A percentile compares a stretch with the other conserved stretches of the same genome.
Evolutionary conservation across 495 filamentous ascomycete genomes (phyloP).

Genomic region (Lasiosphaeriaceae sp.): DNA sequence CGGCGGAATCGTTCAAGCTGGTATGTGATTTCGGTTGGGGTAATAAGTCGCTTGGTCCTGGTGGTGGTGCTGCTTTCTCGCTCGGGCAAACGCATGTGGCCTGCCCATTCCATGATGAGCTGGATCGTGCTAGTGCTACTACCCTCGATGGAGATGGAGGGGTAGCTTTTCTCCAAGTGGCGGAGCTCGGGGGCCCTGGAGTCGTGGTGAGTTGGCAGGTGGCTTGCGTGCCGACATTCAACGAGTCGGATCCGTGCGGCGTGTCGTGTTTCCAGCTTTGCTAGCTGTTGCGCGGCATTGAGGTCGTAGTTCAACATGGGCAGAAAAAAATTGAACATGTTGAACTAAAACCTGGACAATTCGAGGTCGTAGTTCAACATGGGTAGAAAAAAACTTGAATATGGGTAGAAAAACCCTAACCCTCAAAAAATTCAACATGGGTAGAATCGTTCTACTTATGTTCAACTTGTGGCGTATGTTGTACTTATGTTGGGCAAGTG

Average conservation of each 20-base stretch:
- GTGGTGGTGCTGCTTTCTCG: background rate
- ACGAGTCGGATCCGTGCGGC: background rate
- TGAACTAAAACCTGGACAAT: no score
- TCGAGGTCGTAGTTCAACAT: no score
- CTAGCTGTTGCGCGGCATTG: background rate
- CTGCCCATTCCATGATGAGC: background rate
- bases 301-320: no score
- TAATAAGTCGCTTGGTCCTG: background rate
- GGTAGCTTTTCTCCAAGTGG: background rate
- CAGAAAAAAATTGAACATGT: no score
- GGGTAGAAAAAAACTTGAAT: no score
- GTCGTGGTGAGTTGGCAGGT: background rate
- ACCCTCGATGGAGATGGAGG: background rate
- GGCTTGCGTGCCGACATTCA: background rate
- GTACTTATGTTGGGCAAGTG: no score
- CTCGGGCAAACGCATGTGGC: background rate
- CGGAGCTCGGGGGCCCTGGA: background rate
- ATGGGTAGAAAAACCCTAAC: no score
- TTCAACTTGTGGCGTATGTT: no score
- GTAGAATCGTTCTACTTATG: no score
- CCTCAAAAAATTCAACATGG: no score
- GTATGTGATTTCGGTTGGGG: background rate
- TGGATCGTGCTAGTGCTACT: background rate
- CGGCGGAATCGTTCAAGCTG: background rate
- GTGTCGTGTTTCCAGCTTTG: background rate